Evolutionary conservation across 805 yeast genomes (phyloP), one percentile per base, ranked within the genome.

Genomic region (Saccharomycopsis oosterbeekiorum): DNA sequence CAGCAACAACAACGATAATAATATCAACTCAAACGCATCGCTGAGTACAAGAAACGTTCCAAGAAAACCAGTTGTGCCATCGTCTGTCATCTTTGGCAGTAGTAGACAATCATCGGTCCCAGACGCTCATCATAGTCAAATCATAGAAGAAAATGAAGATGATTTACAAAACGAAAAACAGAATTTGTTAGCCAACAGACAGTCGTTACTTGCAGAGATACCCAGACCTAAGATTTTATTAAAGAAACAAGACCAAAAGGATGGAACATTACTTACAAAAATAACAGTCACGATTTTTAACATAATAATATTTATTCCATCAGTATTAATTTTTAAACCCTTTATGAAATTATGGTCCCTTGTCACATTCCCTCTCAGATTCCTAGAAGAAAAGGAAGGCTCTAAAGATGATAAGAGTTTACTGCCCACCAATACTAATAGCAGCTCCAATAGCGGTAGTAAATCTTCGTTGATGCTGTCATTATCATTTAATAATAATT

Each of bases 351-450:
- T 79, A 1, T 78, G 88, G 80, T 76, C 73, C 58, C 63, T 85
- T n/a, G 61, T 81, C 5, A 77, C 84, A 1, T 82, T 78, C 67
- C 92, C 92, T 0, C 71, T 84, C 63, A 74, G 77, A 60, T 67
- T 81, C 17, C 68, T 82, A 36, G 76, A 73, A 54, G 66, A 67
- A 39, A 64, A 63, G 43, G 60, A 62, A 39, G 58, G 57, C 8
- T 15, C 56, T 24, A 37, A 40, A 1, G 42, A 57, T 21, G 42
- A 26, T 2, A 55, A 37, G 17, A 34, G 42, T 17, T 37, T 47
- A 47, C 39, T 40, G 26, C 39, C 55, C 11, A 42, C 24, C 15
- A 47, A 26, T 17, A 60, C 55, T 1, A 57, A 58, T 53, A 58
- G 26, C 37, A 19, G 21, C 29, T 12, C 55, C 11, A 29, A 4